phyloP scores from a whole-genome alignment of 192 early-diverging fungal genomes.

The Chytriomyces sp. region DNA sequence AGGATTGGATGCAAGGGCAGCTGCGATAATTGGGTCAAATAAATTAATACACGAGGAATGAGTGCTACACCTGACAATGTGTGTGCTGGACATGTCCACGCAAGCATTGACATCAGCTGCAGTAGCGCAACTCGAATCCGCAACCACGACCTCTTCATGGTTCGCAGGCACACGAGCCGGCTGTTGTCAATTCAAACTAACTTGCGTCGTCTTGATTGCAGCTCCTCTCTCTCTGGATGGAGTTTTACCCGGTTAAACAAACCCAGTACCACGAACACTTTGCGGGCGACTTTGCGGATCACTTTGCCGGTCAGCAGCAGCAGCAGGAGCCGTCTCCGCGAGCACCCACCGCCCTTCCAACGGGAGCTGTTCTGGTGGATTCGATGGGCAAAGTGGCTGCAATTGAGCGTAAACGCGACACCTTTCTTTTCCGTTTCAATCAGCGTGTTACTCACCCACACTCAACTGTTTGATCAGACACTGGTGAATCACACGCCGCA shows the following conservation, averaged over 20 bases:
- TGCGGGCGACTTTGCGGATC: too few relatives aligned
- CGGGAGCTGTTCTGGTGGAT: slow-evolving; percentile 46
- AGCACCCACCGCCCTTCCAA: slow-evolving; percentile 25
- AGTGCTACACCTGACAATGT: too few relatives aligned
- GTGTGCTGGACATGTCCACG: too few relatives aligned
- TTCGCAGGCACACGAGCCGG: background rate
- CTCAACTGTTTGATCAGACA: slow-evolving; percentile 1
- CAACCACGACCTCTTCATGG: slow-evolving; percentile 29
- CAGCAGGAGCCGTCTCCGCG: background rate
- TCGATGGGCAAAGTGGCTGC: slow-evolving; percentile 36
- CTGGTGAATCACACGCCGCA: slow-evolving; percentile 46
- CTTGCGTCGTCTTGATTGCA: background rate
- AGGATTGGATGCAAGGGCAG: too few relatives aligned
- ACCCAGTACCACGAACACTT: too few relatives aligned
- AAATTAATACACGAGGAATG: too few relatives aligned
- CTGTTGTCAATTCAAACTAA: background rate
- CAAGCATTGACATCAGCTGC: slow-evolving; percentile 14
- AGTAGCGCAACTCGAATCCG: slow-evolving; percentile 14
- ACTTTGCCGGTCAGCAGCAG: too few relatives aligned
- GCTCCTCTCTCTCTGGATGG: slow-evolving; percentile 36
- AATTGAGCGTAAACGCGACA: slow-evolving; percentile 21
- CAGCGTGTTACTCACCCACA: too few relatives aligned
- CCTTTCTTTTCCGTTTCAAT: too few relatives aligned
- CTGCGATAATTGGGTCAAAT: too few relatives aligned
- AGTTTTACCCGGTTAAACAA: slow-evolving; percentile 11